Evolutionary conservation across 257 asterid species (phyloP).

Genomic region (Scutellaria barbata): DNA sequence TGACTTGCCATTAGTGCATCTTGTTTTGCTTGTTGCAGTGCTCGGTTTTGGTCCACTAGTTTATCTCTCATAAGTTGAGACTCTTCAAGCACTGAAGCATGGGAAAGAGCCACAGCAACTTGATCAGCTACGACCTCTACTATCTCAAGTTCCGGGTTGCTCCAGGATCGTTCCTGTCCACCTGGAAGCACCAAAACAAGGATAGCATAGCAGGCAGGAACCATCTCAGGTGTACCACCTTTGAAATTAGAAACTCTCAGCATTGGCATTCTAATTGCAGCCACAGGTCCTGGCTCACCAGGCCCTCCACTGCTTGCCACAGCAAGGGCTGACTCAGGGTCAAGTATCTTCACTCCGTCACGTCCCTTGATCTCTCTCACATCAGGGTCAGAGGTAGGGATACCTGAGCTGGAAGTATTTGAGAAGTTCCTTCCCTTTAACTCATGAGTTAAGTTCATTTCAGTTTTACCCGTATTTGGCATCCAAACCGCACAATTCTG

Average conservation of each 20-base stretch:
- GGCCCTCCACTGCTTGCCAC: conserved; percentile 66
- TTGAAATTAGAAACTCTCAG: conserved; percentile 78
- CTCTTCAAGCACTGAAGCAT: conserved; percentile 94
- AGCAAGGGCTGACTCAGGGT: conserved; percentile 70
- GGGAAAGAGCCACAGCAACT: conserved; percentile 96
- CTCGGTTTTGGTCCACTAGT: conserved; percentile 77
- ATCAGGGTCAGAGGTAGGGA: conserved; percentile 61
- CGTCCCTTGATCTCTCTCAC: conserved; percentile 67
- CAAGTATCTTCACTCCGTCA: conserved; percentile 69
- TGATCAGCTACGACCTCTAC: conserved; percentile 89
- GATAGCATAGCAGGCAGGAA: conserved; percentile 83
- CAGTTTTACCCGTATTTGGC: conserved; percentile 73
- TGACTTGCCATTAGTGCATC: conserved; percentile 86
- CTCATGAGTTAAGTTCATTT: conserved; percentile 76
- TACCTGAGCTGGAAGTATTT: conserved; percentile 33
- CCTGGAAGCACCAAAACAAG: conserved; percentile 84
- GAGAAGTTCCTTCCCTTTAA: conserved; percentile 51
- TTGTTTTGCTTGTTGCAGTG: conserved; percentile 75
- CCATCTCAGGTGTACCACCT: conserved; percentile 88
- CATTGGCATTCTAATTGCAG: conserved; percentile 98
- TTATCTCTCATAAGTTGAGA: conserved; percentile 79
- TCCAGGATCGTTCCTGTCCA: conserved; percentile 72
- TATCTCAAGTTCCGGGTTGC: conserved; percentile 74
- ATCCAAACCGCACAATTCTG: conserved; percentile 93
- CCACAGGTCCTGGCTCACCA: conserved; percentile 70